A percentile compares a stretch with the other conserved stretches of the same genome.
phyloP scores from a whole-genome alignment of 1,284 basidiomycete species.

The Cerioporus squamosus region DNA sequence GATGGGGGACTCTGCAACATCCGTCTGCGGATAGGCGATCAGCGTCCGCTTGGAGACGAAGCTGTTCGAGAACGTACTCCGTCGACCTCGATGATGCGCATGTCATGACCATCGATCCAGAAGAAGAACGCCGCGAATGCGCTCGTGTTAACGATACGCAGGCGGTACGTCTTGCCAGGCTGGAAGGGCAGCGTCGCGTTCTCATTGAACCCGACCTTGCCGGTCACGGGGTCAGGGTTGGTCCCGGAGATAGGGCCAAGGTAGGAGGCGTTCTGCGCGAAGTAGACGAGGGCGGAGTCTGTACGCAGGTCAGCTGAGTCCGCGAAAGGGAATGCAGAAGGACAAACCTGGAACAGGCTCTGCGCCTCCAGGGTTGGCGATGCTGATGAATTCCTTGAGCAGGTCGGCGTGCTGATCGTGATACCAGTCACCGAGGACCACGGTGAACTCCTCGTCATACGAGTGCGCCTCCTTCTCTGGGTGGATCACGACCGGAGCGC shows the following conservation, averaged over 20 bases:
- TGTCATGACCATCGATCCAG: conserved; percentile 91
- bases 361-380: conserved; percentile 79
- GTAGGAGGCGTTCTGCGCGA: conserved; percentile 76
- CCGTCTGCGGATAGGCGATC: conserved; percentile 51
- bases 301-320: conserved; percentile 1
- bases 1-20: conserved; percentile 73
- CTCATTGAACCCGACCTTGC: conserved; percentile 80
- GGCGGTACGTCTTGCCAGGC: conserved; percentile 80
- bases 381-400: conserved; percentile 74
- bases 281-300: conserved; percentile 88
- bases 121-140: conserved; percentile 81
- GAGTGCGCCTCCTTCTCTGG: conserved; percentile 60
- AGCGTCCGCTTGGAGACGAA: not conserved
- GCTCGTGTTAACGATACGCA: conserved; percentile 78
- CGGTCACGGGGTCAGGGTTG: conserved; percentile 49
- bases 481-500: conserved; percentile 80
- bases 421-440: conserved; percentile 69
- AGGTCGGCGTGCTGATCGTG: conserved; percentile 75
- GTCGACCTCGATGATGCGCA: conserved; percentile 89
- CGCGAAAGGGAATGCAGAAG: not conserved
- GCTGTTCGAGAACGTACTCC: conserved; percentile 55
- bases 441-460: conserved; percentile 93
- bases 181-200: conserved; percentile 86
- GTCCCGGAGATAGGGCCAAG: conserved; percentile 61
- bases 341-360: conserved; percentile 82